Evolutionary conservation across 805 yeast genomes (phyloP), one percentile per base, ranked within the genome.

Genomic region (Maudiozyma barnettii): DNA sequence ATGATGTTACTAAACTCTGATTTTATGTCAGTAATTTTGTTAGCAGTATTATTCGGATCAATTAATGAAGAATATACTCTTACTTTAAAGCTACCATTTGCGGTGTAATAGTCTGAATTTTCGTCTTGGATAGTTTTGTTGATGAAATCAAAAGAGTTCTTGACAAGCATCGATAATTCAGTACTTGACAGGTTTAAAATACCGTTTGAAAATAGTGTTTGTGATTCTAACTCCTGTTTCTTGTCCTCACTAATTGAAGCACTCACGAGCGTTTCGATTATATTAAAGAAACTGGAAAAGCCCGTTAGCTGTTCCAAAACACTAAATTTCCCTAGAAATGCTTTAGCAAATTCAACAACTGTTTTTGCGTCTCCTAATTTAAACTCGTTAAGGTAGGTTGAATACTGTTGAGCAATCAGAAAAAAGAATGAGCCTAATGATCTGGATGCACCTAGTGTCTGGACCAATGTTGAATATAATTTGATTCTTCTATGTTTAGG

Each of bases 401-500:
- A 77, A 58, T 78, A 85, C 61, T 88, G 95, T 60, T 79, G 86
- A 45, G 95, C 91, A 58, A 91, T 76, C 55, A 93, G 72, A 57
- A 86, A 82, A 52, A 91, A 63, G 42, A 91, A 76, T 44, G 83
- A 72, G 55, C 84, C 86, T 51, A 90, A 72, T 2, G 95, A 78
- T 43, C 72, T 67, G 8, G 73, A 70, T 41, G 83, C 69, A 20
- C 91, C 90, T 51, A 93, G 69, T 1, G 96, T 84, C 54, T 74
- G 74, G 14, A 89, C 79, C 53, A 93, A 73, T 1, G 95, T 82
- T 2, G 85, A 76, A 57, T 86, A 93, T 46, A 93, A 69, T 59
- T 81, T 82, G 38, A 87, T 95, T 57, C 99, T 78, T 67, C 99
- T 84, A 64, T 93, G 99, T 62, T 96, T 80, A 51, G 99, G 99